Conservation (phyloP, 768 basidiomycete species). For the Jaapia argillacea region DNA sequence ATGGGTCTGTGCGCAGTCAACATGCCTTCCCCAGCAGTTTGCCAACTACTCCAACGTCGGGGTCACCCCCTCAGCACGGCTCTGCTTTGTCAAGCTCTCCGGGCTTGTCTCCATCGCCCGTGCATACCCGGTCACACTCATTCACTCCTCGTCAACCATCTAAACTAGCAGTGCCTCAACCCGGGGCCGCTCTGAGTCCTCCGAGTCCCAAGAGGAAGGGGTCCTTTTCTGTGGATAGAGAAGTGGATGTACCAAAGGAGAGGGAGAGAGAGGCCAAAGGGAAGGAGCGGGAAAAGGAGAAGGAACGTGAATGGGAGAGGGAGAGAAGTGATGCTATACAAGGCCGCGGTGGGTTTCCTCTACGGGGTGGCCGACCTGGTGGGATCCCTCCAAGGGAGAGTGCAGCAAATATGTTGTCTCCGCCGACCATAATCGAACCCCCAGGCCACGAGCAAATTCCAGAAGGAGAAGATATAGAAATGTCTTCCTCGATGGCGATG, state of each 20-base stretch:
- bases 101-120: constrained; percentile 20
- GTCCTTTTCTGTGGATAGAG: constrained; percentile 29
- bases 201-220: constrained; percentile 50
- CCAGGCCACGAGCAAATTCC: constrained; percentile 21
- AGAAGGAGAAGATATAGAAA: constrained; percentile 18
- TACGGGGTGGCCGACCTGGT: too few relatives aligned
- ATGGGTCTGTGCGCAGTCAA: too few relatives aligned
- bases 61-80: not conserved
- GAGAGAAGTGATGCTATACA: too few relatives aligned
- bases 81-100: not conserved
- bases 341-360: too few relatives aligned
- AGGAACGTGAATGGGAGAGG: not conserved
- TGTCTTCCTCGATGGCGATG: too few relatives aligned
- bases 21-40: constrained; percentile 29
- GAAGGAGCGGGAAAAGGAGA: too few relatives aligned
- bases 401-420: too few relatives aligned
- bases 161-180: constrained; percentile 48
- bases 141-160: constrained; percentile 67
- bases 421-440: constrained; percentile 17
- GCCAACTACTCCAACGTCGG: not conserved
- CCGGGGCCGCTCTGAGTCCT: constrained; percentile 25
- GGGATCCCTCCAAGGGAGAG: too few relatives aligned
- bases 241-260: constrained; percentile 17
- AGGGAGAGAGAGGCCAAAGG: too few relatives aligned
- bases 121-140: constrained; percentile 56